Evolutionary conservation across 768 basidiomycete genomes (phyloP), one percentile per base, ranked within the genome.

Genomic region (Sporobolomyces phaffii): DNA sequence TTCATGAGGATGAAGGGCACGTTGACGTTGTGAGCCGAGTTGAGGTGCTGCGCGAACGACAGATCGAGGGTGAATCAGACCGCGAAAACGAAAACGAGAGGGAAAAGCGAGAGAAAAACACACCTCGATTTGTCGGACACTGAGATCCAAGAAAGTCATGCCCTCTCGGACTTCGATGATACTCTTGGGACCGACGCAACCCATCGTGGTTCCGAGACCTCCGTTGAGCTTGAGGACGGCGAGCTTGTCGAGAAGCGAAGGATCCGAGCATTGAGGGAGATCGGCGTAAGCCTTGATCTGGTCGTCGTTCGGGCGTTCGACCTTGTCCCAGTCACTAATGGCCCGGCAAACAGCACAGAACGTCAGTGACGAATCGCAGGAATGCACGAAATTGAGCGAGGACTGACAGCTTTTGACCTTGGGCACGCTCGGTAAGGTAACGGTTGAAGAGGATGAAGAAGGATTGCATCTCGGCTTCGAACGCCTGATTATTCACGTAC

Each of bases 1-100:
- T 92, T 96, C 94, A 96, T 94, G 76, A 97, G 85, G 80, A 96
- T 88, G 78, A 96, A 87, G n/a, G 91, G 92, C 49, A 94, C 90
- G 79, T 96, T 88, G 79, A 90, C 87, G 70, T 84, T 84, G 76
- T 84, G 81, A 53, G 85, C 83, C 58, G 86, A 88, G 83, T 93
- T 92, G 76, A 94, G 86, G 78, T 94, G 90, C 82, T 80, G 68
- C 22, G 7, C 13, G 22, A 2, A 13, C 14, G n/a, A 2, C 5
- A 2, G 18, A 20, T 50, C 44, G 29, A n/a, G 34, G 57, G 34
- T 38, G 5, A n/a, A n/a, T n/a, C n/a, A n/a, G n/a, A n/a, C 5
- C 10, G 24, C 17, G 45, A 15, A 15, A 34, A 26, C 22, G 20
- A 15, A 15, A 8, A 24, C n/a, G n/a, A 54, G 18, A 14, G 45